These are phyloP conservation scores for Neocatenulostroma microsporum DNA, from an alignment of 2,329 filamentous ascomycete genomes.

Conservation along the genomic window DNA sequence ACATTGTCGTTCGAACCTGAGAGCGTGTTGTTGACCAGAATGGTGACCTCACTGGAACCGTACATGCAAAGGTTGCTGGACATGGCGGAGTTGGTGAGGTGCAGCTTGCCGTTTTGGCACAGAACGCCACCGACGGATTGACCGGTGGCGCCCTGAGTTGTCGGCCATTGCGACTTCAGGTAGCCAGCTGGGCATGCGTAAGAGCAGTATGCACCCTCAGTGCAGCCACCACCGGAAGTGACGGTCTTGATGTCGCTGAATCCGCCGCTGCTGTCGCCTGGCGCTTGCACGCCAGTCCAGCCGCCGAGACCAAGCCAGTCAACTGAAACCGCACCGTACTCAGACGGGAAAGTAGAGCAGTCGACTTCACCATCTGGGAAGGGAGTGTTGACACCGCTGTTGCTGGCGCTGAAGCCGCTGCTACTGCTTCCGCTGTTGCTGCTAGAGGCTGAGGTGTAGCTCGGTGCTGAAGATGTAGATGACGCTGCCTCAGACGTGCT, in stretches of 20 bases:
- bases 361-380: conserved; percentile 69
- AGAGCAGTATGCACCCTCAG: conserved; percentile 66
- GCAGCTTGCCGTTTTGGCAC: conserved; percentile 71
- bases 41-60: conserved; percentile 55
- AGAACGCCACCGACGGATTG: conserved; percentile 83
- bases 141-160: conserved; percentile 64
- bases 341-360: conserved; percentile 67
- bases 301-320: conserved; percentile 62
- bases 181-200: conserved; percentile 90
- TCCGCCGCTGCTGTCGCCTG: conserved; percentile 24
- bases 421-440: conserved; percentile 14
- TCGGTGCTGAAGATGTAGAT: conserved; percentile 11
- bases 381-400: conserved; percentile 52
- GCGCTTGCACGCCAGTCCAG: conserved; percentile 68
- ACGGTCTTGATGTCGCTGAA: conserved; percentile 56
- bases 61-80: conserved; percentile 64
- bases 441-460: conserved; percentile 15
- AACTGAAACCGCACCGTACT: conserved; percentile 69
- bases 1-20: conserved; percentile 52
- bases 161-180: conserved; percentile 86
- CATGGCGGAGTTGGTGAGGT: conserved; percentile 61
- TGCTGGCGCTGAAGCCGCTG: conserved; percentile 20
- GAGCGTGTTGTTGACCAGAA: conserved; percentile 70
- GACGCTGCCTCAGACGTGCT: not conserved
- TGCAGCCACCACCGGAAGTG: conserved; percentile 54